phyloP scores from a whole-genome alignment of 2,329 filamentous ascomycete genomes.

The Sarocladium strictum region DNA sequence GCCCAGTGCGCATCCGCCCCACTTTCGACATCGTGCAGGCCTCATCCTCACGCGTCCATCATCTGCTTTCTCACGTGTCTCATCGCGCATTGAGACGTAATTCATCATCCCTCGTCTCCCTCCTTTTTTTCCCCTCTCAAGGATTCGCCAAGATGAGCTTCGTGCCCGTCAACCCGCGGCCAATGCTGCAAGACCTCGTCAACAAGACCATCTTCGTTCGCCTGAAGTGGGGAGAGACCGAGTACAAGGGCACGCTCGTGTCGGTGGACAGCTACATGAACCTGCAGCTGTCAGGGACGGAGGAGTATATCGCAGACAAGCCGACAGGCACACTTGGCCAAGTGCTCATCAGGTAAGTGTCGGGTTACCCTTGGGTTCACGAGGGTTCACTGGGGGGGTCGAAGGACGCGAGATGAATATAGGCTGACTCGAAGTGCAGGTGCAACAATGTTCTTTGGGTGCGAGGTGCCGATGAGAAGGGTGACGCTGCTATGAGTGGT shows the following conservation, averaged over 20 bases:
- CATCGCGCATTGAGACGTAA: background rate
- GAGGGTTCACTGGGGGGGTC: no score
- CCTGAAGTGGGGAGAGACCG: slow-evolving; percentile 95
- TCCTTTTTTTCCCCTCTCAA: background rate
- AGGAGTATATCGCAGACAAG: slow-evolving; percentile 89
- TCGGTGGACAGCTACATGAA: slow-evolving; percentile 99
- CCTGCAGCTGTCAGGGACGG: slow-evolving; percentile 82
- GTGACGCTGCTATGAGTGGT: slow-evolving; percentile 54
- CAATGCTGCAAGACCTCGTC: slow-evolving; percentile 90
- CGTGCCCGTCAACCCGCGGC: slow-evolving; percentile 92
- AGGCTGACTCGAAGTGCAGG: slow-evolving; percentile 33
- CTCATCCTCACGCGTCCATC: slow-evolving; percentile 7
- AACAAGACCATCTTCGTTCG: slow-evolving; percentile 87
- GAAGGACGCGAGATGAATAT: slow-evolving; percentile 9
- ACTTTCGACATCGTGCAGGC: slow-evolving; percentile 7
- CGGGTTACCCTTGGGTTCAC: background rate
- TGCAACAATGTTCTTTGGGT: slow-evolving; percentile 99
- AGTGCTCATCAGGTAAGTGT: slow-evolving; percentile 75
- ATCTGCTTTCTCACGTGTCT: background rate
- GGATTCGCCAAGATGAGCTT: slow-evolving; percentile 42
- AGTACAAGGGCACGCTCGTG: slow-evolving; percentile 91
- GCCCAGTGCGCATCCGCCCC: slow-evolving; percentile 3
- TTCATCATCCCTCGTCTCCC: background rate
- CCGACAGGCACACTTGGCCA: slow-evolving; percentile 79
- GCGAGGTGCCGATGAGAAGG: slow-evolving; percentile 47